Percentiles rank a stretch among this genome's conserved stretches.
These are phyloP conservation scores for Teunomyces lycoperdinae DNA, from an alignment of 805 yeast species.

Conservation along the genomic window DNA sequence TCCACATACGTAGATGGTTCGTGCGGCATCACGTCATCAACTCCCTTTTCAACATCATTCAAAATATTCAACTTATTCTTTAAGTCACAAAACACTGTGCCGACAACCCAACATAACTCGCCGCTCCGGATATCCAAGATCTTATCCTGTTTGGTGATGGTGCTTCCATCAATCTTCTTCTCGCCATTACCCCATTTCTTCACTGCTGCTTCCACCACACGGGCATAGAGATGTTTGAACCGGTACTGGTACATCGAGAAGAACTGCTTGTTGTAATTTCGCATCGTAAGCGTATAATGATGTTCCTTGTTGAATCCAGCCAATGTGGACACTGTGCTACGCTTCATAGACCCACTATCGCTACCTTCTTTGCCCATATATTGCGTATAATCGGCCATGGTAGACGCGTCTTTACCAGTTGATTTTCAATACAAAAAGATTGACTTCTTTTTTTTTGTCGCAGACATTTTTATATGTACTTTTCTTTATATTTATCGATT, in stretches of 20 bases:
- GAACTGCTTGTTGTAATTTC: conserved; percentile 40
- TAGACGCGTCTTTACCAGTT: conserved; percentile 3
- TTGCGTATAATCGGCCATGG: conserved; percentile 4
- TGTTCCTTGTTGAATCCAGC: conserved; percentile 11
- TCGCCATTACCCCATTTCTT: conserved; percentile 55
- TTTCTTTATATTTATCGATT: neutral
- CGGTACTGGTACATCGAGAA: conserved; percentile 44
- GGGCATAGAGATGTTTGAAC: conserved; percentile 26
- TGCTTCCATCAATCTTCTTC: conserved; percentile 30
- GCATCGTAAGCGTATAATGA: conserved; percentile 18
- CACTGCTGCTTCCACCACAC: conserved; percentile 33
- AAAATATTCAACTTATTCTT: conserved; percentile 81
- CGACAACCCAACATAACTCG: conserved; percentile 75
- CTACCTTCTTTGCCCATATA: conserved; percentile 5
- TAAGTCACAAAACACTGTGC: conserved; percentile 83
- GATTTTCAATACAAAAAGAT: too few species aligned
- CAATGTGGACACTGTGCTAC: neutral
- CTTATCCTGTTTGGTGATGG: conserved; percentile 32
- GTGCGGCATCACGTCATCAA: conserved; percentile 48
- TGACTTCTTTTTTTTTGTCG: neutral
- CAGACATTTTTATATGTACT: neutral
- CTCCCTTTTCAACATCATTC: conserved; percentile 67
- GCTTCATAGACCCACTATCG: neutral
- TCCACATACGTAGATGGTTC: conserved; percentile 31
- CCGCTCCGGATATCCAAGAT: conserved; percentile 60